Percentiles rank a stretch among this genome's conserved stretches.
Evolutionary conservation across 768 basidiomycete genomes (phyloP).

Genomic region (Podaxis sp.): DNA sequence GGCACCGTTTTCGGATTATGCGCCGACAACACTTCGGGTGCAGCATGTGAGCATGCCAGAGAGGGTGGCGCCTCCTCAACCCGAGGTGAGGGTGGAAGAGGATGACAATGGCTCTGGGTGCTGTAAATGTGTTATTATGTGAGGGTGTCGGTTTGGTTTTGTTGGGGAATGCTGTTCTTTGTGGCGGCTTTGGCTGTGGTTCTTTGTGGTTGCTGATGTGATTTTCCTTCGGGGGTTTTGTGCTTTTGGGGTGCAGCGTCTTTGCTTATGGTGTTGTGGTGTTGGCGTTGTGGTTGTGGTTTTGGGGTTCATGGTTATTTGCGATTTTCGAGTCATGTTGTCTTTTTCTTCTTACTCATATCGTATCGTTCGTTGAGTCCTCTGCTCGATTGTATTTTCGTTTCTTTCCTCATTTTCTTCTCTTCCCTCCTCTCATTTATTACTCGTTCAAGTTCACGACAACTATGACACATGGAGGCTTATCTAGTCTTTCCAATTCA

Average conservation of each 20-base stretch:
- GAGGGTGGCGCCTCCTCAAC: slow-evolving; percentile 11
- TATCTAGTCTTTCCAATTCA: background rate
- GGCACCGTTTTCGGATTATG: slow-evolving; percentile 65
- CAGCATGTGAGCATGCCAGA: background rate
- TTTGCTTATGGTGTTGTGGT: background rate
- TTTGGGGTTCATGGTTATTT: background rate
- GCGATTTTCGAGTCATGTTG: background rate
- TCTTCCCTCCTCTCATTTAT: background rate
- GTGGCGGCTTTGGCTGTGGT: background rate
- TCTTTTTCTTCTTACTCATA: background rate
- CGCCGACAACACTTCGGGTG: slow-evolving; percentile 25
- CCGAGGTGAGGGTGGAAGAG: slow-evolving; percentile 39
- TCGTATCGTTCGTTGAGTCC: slow-evolving; percentile 1
- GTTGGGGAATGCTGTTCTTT: too few relatives aligned
- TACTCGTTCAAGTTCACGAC: background rate
- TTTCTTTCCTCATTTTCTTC: background rate
- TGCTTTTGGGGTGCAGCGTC: background rate
- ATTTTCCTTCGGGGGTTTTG: slow-evolving; percentile 36
- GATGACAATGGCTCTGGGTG: slow-evolving; percentile 59
- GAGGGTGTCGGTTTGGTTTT: slow-evolving; percentile 29
- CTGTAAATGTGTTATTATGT: slow-evolving; percentile 87
- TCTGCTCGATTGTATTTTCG: background rate
- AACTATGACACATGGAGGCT: background rate
- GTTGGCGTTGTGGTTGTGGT: background rate
- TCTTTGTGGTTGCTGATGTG: slow-evolving; percentile 60